A percentile compares a stretch with the other conserved stretches of the same genome.
phyloP scores from a whole-genome alignment of 345 rosid species.

The Passiflora organensis region DNA sequence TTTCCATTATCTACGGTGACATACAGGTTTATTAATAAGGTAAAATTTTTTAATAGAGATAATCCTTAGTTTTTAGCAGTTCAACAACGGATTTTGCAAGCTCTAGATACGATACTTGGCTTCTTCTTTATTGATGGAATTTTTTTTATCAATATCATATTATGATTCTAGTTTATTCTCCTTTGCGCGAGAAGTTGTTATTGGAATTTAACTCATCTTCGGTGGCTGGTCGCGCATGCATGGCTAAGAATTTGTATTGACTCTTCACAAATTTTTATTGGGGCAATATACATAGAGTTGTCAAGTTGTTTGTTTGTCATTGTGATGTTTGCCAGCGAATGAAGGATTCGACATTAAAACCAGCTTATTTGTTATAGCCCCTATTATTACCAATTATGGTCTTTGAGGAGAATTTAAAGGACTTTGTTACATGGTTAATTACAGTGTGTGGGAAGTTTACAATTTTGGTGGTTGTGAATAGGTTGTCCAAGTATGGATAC shows the following conservation, averaged over 20 bases:
- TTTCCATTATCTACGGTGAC: no score
- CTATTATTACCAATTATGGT: accelerated
- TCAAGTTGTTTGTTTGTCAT: not conserved
- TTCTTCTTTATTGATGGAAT: no score
- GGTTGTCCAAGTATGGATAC: not conserved
- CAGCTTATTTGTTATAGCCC: not conserved
- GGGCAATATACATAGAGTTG: not conserved
- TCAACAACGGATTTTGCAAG: no score
- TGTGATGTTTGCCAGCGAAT: not conserved
- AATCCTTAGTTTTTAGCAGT: no score
- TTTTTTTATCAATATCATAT: no score
- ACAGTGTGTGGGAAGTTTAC: not conserved
- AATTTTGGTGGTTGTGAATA: not conserved
- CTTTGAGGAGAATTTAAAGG: not conserved
- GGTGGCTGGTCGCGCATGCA: not conserved
- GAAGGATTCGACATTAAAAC: not conserved
- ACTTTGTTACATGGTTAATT: no score
- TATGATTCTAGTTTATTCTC: no score
- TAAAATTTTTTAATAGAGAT: no score
- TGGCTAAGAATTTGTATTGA: not conserved
- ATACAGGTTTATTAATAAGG: no score
- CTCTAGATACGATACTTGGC: no score
- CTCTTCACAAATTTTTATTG: not conserved
- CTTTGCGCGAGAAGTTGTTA: not conserved
- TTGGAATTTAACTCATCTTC: no score